Evolutionary conservation across 2,329 filamentous ascomycete species (phyloP).

Genomic region (Pseudogymnoascus sp.): DNA sequence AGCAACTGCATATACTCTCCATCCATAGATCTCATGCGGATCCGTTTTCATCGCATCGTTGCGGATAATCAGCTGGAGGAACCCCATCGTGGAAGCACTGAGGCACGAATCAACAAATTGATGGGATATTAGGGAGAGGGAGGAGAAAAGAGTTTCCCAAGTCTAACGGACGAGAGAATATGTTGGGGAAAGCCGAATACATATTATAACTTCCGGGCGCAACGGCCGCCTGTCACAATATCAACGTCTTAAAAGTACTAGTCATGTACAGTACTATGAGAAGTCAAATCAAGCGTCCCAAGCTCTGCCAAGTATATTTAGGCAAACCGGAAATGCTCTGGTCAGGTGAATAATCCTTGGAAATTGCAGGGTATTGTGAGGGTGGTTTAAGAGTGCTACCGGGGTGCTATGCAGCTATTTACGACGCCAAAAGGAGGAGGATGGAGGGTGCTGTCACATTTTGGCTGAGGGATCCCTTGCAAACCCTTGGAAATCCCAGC

Average conservation of each 20-base stretch:
- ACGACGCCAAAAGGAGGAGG: not conserved
- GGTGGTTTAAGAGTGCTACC: not conserved
- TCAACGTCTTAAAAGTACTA: not conserved
- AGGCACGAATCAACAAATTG: not conserved
- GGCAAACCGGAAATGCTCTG: not conserved
- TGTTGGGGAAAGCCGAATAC: not conserved
- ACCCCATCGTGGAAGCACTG: not conserved
- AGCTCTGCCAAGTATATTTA: not conserved
- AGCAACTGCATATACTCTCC: constrained; percentile 8
- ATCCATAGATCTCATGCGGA: constrained; percentile 11
- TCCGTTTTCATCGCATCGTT: constrained; percentile 11
- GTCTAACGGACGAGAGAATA: not conserved
- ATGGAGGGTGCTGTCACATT: not conserved
- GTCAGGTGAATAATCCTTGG: not conserved
- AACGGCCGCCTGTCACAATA: not conserved
- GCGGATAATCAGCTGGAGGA: constrained; percentile 9
- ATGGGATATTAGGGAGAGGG: not conserved
- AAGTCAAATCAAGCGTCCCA: not conserved
- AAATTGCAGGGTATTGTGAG: not conserved
- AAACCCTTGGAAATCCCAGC: not conserved
- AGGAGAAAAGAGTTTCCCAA: not conserved
- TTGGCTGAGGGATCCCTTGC: not conserved
- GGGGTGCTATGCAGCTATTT: not conserved
- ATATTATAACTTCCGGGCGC: not conserved
- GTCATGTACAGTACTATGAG: not conserved